Evolutionary conservation across 1,284 basidiomycete species (phyloP), one percentile per base, ranked within the genome.

Genomic region (Papiliotrema nemorosa): DNA sequence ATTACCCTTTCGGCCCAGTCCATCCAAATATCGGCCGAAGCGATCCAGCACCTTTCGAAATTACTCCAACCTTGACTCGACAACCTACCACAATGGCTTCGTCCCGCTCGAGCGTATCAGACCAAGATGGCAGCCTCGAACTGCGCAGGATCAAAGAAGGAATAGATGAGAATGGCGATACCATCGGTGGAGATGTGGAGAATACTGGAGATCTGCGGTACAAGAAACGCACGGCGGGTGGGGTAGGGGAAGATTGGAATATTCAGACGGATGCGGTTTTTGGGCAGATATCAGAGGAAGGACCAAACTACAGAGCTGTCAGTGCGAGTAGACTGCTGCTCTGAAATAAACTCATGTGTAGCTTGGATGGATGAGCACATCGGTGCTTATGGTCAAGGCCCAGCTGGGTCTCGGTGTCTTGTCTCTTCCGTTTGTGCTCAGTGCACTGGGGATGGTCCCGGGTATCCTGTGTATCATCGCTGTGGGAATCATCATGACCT

Each of bases 341-440:
- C n/a, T 9, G n/a, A n/a, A n/a, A n/a, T n/a, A n/a, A n/a, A n/a
- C n/a, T n/a, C n/a, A n/a, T n/a, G n/a, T n/a, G n/a, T 20, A 43
- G 37, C 53, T 69, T 2, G 62, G 64, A 34, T 69, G 66, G 69
- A 49, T 65, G 20, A 51, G 64, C 20, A 62, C 66, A 9, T 44
- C 60, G n/a, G 59, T 69, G 13, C 46, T 72, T 33, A 53, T 63
- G 55, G 51, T 63, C 43, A 70, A 70, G 50, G 57, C 60, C n/a
- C 70, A 72, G 54, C 64, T 72, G 43, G 69, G 67, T 18, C 54
- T 70, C 20, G 69, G 67, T 54, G 60, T 71, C 10, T 54, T 69
- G 2, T 60, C 58, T 22, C 55, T 69, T 42, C 65, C 67, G 1
- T 48, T 56, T 12, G 60, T 68, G 10, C 53, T 69, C 3, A 47